Evolutionary conservation across 2,329 filamentous ascomycete species (phyloP), one percentile per base, ranked within the genome.

Genomic region (Juglanconis oblonga): DNA sequence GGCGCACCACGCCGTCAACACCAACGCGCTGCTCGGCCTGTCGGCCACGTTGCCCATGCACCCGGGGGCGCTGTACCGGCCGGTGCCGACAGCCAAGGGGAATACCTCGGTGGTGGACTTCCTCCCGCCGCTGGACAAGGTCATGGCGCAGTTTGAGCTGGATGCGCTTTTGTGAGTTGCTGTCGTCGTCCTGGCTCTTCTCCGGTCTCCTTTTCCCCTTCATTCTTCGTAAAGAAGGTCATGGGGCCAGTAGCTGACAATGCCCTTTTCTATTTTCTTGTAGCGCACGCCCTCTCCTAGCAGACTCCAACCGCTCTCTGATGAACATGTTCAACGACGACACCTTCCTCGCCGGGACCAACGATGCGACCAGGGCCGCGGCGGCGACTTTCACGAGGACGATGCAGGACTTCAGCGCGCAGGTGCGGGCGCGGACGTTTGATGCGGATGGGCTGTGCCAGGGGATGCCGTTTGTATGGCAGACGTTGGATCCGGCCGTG

Each of bases 381-480:
- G 74, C 73, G 14, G 57, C 52, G 11, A 59, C 40, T 2, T 80
- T 78, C 64, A 68, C 68, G 64, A 53, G 35, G 9, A 60, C 63
- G 14, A 78, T 81, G 75, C 45, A 65, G 52, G 60, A 42, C 3
- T 71, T 79, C 49, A 79, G 77, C 64, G 54, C 65, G 3, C 64
- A 69, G 42, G 67, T 80, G 9, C 67, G 67, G n/a, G 67, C 57
- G 6, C 71, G 76, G 32, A 62, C 24, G 0, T 80, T 81, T 67
- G 76, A 76, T 62, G 60, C 56, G 4, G 52, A 76, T 4, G 79
- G 78, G 0, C 69, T 81, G 49, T 73, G 71, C 62, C 70, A 74
- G 61, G 77, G 77, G 2, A 79, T 79, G 77, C 79, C 78, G 5
- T 79, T 79, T 62, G 47, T 80, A 1, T 81, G 71, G 64, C 59